A percentile compares a stretch with the other conserved stretches of the same genome.
Evolutionary conservation across 352 stramenopile species (phyloP).

Genomic region (Globisporangium middletonii): DNA sequence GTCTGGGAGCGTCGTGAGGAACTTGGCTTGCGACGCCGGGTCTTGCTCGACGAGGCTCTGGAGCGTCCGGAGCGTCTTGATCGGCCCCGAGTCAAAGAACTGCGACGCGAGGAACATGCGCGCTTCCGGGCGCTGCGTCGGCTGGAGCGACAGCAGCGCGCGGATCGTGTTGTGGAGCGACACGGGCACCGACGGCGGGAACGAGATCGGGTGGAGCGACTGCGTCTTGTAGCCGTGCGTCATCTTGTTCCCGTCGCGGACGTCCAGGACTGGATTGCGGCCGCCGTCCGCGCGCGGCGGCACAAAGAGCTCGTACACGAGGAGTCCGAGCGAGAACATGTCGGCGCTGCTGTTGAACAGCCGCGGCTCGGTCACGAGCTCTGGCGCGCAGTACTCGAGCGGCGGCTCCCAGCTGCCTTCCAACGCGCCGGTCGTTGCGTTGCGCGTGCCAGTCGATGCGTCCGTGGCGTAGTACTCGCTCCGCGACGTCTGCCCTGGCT

Average conservation of each 20-base stretch:
- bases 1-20: slow-evolving; percentile 62
- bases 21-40: slow-evolving; percentile 73
- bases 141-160: slow-evolving; percentile 58
- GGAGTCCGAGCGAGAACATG: slow-evolving; percentile 82
- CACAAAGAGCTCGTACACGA: slow-evolving; percentile 85
- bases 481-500: slow-evolving; percentile 73
- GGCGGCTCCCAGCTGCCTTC: slow-evolving; percentile 77
- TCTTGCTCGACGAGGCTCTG: slow-evolving; percentile 84
- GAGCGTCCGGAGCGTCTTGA: slow-evolving; percentile 77
- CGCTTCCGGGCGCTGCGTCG: slow-evolving; percentile 55
- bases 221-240: slow-evolving; percentile 86
- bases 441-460: slow-evolving; percentile 39
- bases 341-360: slow-evolving; percentile 78
- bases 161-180: slow-evolving; percentile 83
- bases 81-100: slow-evolving; percentile 83
- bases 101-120: slow-evolving; percentile 72
- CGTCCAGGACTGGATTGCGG: slow-evolving; percentile 75
- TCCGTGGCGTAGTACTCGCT: slow-evolving; percentile 81
- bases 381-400: slow-evolving; percentile 82
- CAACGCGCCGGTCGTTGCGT: slow-evolving; percentile 39
- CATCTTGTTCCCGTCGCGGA: slow-evolving; percentile 85
- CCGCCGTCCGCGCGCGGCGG: slow-evolving; percentile 69
- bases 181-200: slow-evolving; percentile 68
- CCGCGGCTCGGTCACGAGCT: slow-evolving; percentile 77
- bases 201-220: slow-evolving; percentile 84